Evolutionary conservation across 2,329 filamentous ascomycete genomes (phyloP).

Genomic region (Cephalotrichum gorgonifer): DNA sequence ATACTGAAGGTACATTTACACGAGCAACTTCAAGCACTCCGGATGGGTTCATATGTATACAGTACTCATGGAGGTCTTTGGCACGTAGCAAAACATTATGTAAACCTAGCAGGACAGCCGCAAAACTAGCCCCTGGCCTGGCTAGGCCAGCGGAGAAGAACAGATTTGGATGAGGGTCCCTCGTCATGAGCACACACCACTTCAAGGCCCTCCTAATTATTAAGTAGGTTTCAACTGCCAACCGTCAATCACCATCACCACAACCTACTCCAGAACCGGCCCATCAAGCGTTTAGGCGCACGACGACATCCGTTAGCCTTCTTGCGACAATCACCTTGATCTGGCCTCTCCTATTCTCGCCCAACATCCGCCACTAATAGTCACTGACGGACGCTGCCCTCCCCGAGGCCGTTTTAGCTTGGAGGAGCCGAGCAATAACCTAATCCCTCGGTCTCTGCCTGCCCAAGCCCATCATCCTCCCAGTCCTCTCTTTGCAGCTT

Average conservation of each 20-base stretch:
- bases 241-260: background rate
- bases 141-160: background rate
- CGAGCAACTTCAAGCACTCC: background rate
- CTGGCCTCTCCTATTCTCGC: background rate
- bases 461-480: background rate
- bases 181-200: conserved; percentile 6
- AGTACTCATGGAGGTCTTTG: background rate
- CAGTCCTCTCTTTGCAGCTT: background rate
- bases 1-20: background rate
- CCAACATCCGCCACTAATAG: background rate
- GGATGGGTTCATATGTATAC: background rate
- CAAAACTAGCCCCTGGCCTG: background rate
- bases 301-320: background rate
- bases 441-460: background rate
- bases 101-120: background rate
- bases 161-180: conserved; percentile 3
- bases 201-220: conserved; percentile 1
- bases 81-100: background rate
- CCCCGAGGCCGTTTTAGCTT: background rate
- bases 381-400: background rate
- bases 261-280: background rate
- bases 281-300: background rate
- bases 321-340: background rate
- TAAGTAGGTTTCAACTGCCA: background rate
- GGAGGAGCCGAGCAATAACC: background rate